A percentile compares a stretch with the other conserved stretches of the same genome.
Conservation (phyloP, 2,329 filamentous ascomycete genomes). For the Anthostomella pinea region DNA sequence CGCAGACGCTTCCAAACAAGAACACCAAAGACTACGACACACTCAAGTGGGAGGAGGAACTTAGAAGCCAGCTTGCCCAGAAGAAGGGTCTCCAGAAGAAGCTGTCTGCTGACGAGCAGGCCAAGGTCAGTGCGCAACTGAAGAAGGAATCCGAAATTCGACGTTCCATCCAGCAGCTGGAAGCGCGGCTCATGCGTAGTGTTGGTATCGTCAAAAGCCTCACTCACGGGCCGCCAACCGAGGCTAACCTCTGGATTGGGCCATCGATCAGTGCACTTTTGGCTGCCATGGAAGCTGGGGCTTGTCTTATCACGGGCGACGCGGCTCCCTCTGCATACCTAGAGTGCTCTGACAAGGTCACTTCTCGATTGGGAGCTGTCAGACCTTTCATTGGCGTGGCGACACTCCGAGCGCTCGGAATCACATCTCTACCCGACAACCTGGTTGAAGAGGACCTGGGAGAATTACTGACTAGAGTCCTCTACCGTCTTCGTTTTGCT, state of each 20-base stretch:
- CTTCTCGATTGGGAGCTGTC: constrained; percentile 70
- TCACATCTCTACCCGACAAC: constrained; percentile 68
- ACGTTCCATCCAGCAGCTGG: constrained; percentile 64
- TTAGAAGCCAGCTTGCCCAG: constrained; percentile 80
- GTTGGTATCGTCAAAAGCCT: constrained; percentile 83
- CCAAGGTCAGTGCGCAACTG: constrained; percentile 87
- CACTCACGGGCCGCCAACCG: constrained; percentile 82
- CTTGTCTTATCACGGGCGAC: constrained; percentile 77
- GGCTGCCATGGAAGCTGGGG: constrained; percentile 73
- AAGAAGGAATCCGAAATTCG: constrained; percentile 83
- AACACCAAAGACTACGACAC: constrained; percentile 95
- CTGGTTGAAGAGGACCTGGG: constrained; percentile 79
- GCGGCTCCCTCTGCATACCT: constrained; percentile 76
- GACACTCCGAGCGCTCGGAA: constrained; percentile 74
- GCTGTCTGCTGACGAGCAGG: constrained; percentile 81
- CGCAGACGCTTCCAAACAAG: constrained; percentile 71
- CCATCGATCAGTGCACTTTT: constrained; percentile 72
- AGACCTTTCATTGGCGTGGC: constrained; percentile 84
- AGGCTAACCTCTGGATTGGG: constrained; percentile 85
- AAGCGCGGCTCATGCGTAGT: constrained; percentile 72
- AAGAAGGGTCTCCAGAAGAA: constrained; percentile 94
- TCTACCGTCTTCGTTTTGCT: constrained; percentile 87
- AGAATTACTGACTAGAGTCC: constrained; percentile 77
- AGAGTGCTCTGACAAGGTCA: constrained; percentile 71
- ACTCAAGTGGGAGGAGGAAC: constrained; percentile 93